These are phyloP conservation scores for Penicillium freii DNA, from an alignment of 2,329 filamentous ascomycete genomes.

Conservation along the genomic window DNA sequence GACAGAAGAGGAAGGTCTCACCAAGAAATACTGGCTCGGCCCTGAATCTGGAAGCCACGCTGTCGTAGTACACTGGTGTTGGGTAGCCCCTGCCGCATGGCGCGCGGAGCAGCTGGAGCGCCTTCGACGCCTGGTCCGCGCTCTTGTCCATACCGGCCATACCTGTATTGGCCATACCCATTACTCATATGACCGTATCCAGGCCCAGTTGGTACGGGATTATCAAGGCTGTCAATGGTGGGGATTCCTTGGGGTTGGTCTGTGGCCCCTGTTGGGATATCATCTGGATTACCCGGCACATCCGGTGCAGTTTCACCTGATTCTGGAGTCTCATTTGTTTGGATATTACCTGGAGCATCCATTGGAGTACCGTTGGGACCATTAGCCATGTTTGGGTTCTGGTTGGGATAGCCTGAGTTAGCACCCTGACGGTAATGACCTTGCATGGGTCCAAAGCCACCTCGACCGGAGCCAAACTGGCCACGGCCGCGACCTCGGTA, in stretches of 20 bases:
- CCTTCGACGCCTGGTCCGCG: constrained; percentile 61
- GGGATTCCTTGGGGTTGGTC: constrained; percentile 27
- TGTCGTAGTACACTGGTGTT: constrained; percentile 73
- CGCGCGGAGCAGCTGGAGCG: constrained; percentile 89
- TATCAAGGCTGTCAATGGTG: constrained; percentile 24
- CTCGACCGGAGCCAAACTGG: constrained; percentile 45
- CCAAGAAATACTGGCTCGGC: constrained; percentile 22
- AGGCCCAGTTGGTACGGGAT: constrained; percentile 14
- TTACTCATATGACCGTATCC: constrained; percentile 18
- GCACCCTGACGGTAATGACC: constrained; percentile 33
- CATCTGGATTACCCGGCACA: constrained; percentile 2
- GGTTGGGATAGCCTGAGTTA: constrained; percentile 37
- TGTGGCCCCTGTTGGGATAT: not conserved
- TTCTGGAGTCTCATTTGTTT: constrained; percentile 13
- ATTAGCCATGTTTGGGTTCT: constrained; percentile 29
- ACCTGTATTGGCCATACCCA: constrained; percentile 29
- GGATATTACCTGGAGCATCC: constrained; percentile 16
- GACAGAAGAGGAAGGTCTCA: not conserved
- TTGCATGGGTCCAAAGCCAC: constrained; percentile 40
- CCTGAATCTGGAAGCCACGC: constrained; percentile 49
- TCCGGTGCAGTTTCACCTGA: not conserved
- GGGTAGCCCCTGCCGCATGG: constrained; percentile 84
- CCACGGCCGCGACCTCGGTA: constrained; percentile 63
- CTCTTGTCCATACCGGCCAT: constrained; percentile 44
- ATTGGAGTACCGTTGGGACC: constrained; percentile 21